Evolutionary conservation across 352 stramenopile genomes (phyloP), one percentile per base, ranked within the genome.

Genomic region (Pythium pyrilobum): DNA sequence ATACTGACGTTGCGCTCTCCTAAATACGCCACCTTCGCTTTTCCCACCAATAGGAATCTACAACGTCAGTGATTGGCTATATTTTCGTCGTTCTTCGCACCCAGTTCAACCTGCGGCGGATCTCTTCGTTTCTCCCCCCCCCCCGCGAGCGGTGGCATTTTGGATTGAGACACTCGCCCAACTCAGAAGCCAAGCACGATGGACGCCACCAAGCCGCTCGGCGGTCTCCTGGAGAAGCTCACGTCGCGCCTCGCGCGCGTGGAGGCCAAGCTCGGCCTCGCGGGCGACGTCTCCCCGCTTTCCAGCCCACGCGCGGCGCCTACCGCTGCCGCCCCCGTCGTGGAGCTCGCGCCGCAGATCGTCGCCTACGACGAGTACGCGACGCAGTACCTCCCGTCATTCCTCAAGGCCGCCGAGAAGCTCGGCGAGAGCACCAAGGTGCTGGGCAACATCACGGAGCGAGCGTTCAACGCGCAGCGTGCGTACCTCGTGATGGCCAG

Each of bases 351-450:
- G 47, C 77, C 74, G 44, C 66, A 77, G 71, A 66, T 97, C 69
- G 65, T 72, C 20, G 92, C 92, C 7, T 98, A 97, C 69, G 92
- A 98, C 66, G 86, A 85, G 62, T 96, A 97, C 69, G 64, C 85
- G 31, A 56, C 74, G 36, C 71, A 80, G 40, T 77, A 79, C 37
- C 71, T 98, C 21, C 72, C 85, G 15, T 77, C 89, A 24, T 96
- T 98, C 56, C 62, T 95, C 23, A 62, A 77, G 16, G 71, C 74
- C 13, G 82, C 76, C 41, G 64, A 77, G 52, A 89, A 86, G 37
- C 74, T 98, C 23, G 87, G 88, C 29, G 69, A 79, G n/a, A 89
- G 92, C 47, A 81, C 92, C 20, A 51, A 75, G 45, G 75, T 81
- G 48, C 83, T 96, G 25, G 94, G 78, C 15, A 71, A 81, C 29